A percentile compares a stretch with the other conserved stretches of the same genome.
Evolutionary conservation across 2,329 filamentous ascomycete genomes (phyloP).

Genomic region (Trichoderma atrobrunneum): DNA sequence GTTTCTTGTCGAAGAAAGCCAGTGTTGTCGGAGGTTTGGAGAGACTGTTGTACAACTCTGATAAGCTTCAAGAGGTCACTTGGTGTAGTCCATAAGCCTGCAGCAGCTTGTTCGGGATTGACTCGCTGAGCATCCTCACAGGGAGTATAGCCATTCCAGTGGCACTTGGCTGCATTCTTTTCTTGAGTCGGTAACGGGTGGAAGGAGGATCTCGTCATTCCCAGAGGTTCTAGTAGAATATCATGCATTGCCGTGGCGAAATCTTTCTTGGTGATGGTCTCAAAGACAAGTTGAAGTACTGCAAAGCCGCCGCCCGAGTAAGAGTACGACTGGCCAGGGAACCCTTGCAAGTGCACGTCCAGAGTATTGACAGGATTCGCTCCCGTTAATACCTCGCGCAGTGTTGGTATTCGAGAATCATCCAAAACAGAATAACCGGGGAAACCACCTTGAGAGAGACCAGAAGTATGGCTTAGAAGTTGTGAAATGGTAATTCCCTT

Average conservation of each 20-base stretch:
- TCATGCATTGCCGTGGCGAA: conserved; percentile 20
- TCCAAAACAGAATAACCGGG: conserved; percentile 15
- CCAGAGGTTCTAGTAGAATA: conserved; percentile 19
- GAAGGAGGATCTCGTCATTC: conserved; percentile 21
- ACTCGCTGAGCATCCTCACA: conserved; percentile 13
- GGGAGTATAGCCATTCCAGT: conserved; percentile 15
- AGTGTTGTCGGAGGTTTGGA: conserved; percentile 12
- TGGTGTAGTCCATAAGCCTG: conserved; percentile 26
- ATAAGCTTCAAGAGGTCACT: conserved; percentile 24
- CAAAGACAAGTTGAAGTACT: conserved; percentile 21
- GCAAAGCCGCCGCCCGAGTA: conserved; percentile 22
- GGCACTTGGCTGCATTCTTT: conserved; percentile 15
- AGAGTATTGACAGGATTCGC: conserved; percentile 17
- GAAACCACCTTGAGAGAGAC: conserved; percentile 19
- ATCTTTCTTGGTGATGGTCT: conserved; percentile 17
- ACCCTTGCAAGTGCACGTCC: conserved; percentile 13
- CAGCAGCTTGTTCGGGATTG: conserved; percentile 21
- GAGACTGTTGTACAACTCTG: conserved; percentile 23
- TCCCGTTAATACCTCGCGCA: conserved; percentile 19
- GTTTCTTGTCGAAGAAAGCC: conserved; percentile 19
- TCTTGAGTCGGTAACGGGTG: conserved; percentile 13
- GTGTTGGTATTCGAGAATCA: not conserved
- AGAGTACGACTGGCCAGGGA: conserved; percentile 16
- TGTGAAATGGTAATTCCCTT: conserved; percentile 21
- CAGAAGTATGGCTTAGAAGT: conserved; percentile 23